phyloP scores from a whole-genome alignment of 345 rosid genomes.

The Hirschfeldia incana region DNA sequence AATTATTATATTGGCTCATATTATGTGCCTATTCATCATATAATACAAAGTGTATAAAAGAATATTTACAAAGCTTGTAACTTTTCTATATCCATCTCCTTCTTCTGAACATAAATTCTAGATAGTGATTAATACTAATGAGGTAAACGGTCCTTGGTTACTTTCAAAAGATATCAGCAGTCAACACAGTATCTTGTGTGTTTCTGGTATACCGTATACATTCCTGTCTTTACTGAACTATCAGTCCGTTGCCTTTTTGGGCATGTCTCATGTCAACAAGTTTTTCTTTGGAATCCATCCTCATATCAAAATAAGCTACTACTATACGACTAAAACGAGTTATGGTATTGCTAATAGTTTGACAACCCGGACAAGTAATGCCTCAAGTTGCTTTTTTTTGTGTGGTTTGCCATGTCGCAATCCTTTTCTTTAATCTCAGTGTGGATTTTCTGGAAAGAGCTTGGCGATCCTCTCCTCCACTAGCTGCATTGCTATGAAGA shows the following conservation, averaged over 20 bases:
- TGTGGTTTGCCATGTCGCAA: neutral
- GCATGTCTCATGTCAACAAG: neutral
- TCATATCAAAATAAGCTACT: conserved; percentile 3
- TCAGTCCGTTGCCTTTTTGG: neutral
- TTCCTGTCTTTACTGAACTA: neutral
- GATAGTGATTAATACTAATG: neutral
- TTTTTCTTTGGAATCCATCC: neutral
- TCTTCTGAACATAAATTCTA: neutral
- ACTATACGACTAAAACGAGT: neutral
- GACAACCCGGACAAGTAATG: neutral
- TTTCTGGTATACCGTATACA: neutral
- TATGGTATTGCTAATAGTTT: neutral
- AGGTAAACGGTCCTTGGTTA: neutral
- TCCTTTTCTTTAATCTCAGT: neutral
- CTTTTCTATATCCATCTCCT: neutral
- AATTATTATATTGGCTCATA: neutral
- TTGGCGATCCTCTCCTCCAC: neutral
- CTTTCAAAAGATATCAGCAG: neutral
- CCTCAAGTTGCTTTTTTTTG: neutral
- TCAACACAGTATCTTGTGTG: neutral
- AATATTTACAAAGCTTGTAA: neutral
- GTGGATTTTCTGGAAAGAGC: neutral
- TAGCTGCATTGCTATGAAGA: neutral
- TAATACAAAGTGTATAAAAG: conserved; percentile 8
- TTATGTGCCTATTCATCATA: neutral